Evolutionary conservation across 2,329 filamentous ascomycete species (phyloP).

Genomic region (Pochonia chlamydosporia): DNA sequence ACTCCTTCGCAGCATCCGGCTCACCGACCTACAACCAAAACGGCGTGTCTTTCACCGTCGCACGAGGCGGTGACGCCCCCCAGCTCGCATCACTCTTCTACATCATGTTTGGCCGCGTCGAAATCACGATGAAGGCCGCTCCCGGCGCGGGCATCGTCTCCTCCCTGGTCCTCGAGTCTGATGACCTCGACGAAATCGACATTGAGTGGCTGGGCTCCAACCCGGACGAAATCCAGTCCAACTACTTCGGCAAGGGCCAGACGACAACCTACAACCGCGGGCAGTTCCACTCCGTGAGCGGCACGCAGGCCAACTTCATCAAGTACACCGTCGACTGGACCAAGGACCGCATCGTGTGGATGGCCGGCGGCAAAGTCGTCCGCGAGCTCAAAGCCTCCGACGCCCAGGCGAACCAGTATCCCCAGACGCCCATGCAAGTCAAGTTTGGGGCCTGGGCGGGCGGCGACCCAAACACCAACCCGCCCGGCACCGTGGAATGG

Average conservation of each 20-base stretch:
- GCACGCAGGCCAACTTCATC: slow-evolving; percentile 70
- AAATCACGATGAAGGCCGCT: slow-evolving; percentile 78
- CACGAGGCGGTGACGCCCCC: slow-evolving; percentile 73
- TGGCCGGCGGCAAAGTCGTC: slow-evolving; percentile 70
- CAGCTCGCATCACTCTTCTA: slow-evolving; percentile 89
- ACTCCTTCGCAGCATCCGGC: slow-evolving; percentile 69
- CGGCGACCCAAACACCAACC: slow-evolving; percentile 70
- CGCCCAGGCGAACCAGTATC: slow-evolving; percentile 71
- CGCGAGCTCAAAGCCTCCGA: slow-evolving; percentile 67
- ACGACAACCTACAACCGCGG: slow-evolving; percentile 83
- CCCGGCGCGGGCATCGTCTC: slow-evolving; percentile 90
- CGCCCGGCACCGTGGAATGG: slow-evolving; percentile 81
- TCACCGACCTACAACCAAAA: slow-evolving; percentile 67
- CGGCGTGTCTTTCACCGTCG: slow-evolving; percentile 77
- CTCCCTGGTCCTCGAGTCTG: slow-evolving; percentile 84
- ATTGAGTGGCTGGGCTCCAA: slow-evolving; percentile 90
- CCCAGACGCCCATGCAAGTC: slow-evolving; percentile 92
- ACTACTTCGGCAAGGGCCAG: slow-evolving; percentile 94
- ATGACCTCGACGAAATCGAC: slow-evolving; percentile 92
- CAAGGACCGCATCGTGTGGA: slow-evolving; percentile 76
- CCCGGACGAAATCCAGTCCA: slow-evolving; percentile 76
- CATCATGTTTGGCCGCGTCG: slow-evolving; percentile 97
- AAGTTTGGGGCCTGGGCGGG: slow-evolving; percentile 91
- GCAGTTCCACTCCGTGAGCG: slow-evolving; percentile 63
- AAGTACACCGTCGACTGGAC: slow-evolving; percentile 95